A percentile compares a stretch with the other conserved stretches of the same genome.
phyloP scores from a whole-genome alignment of 2,329 filamentous ascomycete species.

The Venturia pyrina region DNA sequence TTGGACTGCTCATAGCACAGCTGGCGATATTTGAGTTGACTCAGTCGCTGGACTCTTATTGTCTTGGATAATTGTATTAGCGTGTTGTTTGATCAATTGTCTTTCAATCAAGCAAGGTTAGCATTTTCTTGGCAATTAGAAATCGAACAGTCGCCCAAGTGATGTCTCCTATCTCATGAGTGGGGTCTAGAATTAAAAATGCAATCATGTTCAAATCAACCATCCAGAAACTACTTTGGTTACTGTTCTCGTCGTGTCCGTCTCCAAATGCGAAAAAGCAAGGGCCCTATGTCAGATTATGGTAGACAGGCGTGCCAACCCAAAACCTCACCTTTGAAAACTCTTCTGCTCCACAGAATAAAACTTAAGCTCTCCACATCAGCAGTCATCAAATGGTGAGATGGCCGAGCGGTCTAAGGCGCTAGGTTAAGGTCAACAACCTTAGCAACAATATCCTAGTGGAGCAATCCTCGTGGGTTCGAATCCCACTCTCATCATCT shows the following conservation, averaged over 20 bases:
- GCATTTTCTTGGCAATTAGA: too few relatives aligned
- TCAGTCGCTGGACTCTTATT: not conserved
- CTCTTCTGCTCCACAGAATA: not conserved
- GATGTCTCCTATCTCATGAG: too few relatives aligned
- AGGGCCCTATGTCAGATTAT: not conserved
- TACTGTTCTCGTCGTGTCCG: not conserved
- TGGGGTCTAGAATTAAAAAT: too few relatives aligned
- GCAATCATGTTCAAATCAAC: not conserved
- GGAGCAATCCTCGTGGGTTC: conserved; percentile 32
- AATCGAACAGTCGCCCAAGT: too few relatives aligned
- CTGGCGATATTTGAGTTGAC: not conserved
- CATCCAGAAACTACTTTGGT: not conserved
- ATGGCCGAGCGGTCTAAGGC: conserved; percentile 6
- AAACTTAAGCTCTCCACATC: not conserved
- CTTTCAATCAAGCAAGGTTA: too few relatives aligned
- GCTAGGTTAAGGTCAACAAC: conserved; percentile 4
- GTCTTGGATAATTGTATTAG: not conserved
- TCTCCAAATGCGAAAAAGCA: not conserved
- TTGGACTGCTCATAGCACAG: not conserved
- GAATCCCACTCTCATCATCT: conserved; percentile 29
- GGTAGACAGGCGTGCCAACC: not conserved
- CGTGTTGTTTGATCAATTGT: too few relatives aligned
- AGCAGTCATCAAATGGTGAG: not conserved
- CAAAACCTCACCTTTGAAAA: not conserved
- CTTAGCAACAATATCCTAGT: conserved; percentile 21